Evolutionary conservation across 768 basidiomycete species (phyloP).

Genomic region (Auriscalpium microsporum): DNA sequence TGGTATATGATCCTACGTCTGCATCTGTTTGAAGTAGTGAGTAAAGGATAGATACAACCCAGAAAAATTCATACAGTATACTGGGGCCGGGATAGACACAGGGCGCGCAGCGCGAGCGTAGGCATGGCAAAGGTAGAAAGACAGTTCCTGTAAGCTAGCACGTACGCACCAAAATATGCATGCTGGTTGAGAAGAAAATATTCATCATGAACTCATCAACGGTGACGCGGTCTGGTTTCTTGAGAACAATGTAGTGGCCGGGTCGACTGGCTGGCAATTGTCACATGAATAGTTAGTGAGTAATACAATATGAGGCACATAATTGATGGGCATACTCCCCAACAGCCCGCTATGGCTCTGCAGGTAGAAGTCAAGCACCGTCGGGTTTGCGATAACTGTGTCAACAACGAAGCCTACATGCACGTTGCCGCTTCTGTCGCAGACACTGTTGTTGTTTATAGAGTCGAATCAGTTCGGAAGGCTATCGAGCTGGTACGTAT

Average conservation of each 20-base stretch:
- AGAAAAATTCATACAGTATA: conserved; percentile 49
- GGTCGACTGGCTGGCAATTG: conserved; percentile 44
- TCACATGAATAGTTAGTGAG: too few relatives aligned
- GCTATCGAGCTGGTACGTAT: background rate
- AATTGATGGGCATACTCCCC: conserved; percentile 1
- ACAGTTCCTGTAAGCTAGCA: conserved; percentile 61
- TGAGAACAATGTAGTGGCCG: conserved; percentile 45
- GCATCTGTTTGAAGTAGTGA: conserved; percentile 39
- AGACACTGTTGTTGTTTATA: conserved; percentile 25
- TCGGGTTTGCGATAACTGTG: conserved; percentile 54
- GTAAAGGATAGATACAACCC: background rate
- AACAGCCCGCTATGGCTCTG: conserved; percentile 58
- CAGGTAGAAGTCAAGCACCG: conserved; percentile 69
- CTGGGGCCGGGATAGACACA: conserved; percentile 74
- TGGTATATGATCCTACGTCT: conserved; percentile 34
- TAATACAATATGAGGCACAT: background rate
- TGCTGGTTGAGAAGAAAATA: background rate
- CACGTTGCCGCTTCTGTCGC: conserved; percentile 62
- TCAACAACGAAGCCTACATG: conserved; percentile 74
- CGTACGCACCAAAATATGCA: conserved; percentile 18
- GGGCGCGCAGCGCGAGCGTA: conserved; percentile 77
- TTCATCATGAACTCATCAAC: conserved; percentile 25
- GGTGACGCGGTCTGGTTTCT: conserved; percentile 49
- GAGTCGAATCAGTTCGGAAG: background rate
- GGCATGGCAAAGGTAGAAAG: conserved; percentile 70